Conservation (phyloP, 2,329 filamentous ascomycete species). For the Calonectria pseudoturangicola region DNA sequence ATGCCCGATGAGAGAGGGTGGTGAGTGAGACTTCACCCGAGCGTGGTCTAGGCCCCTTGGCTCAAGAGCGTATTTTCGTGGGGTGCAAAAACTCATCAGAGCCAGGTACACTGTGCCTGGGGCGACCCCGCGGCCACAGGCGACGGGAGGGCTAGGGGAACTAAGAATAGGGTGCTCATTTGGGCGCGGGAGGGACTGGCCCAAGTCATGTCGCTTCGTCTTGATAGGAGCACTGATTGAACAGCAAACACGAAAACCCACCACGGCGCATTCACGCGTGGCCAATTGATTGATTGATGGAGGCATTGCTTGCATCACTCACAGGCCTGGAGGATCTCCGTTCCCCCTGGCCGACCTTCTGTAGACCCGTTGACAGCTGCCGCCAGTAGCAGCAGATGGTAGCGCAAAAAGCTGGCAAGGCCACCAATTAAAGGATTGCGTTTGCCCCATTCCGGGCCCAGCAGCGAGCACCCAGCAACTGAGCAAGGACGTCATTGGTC, state of each 20-base stretch:
- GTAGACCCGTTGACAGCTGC: conserved; percentile 26
- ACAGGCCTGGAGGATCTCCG: conserved; percentile 10
- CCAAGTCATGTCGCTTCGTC: background rate
- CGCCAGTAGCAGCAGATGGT: background rate
- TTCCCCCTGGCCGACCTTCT: conserved; percentile 13
- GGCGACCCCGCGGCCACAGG: conserved; percentile 26
- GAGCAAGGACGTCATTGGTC: conserved; percentile 45
- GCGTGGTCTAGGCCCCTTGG: conserved; percentile 26
- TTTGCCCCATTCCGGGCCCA: conserved; percentile 40
- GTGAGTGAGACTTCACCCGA: conserved; percentile 17
- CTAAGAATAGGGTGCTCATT: conserved; percentile 22
- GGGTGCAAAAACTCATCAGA: conserved; percentile 25
- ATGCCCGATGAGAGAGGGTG: conserved; percentile 17
- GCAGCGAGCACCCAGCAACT: conserved; percentile 42
- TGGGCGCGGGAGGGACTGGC: conserved; percentile 8
- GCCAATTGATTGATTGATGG: conserved; percentile 34
- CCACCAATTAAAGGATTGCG: conserved; percentile 46
- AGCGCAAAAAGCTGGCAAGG: conserved; percentile 31
- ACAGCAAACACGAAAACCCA: conserved; percentile 14
- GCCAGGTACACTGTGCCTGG: conserved; percentile 20
- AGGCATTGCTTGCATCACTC: conserved; percentile 29
- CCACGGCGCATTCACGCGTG: background rate
- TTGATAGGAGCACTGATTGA: conserved; percentile 9
- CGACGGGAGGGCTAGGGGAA: conserved; percentile 21
- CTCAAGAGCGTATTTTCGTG: conserved; percentile 34